These are phyloP conservation scores for Nemania sp. DNA, from an alignment of 2,329 filamentous ascomycete species.

Conservation along the genomic window DNA sequence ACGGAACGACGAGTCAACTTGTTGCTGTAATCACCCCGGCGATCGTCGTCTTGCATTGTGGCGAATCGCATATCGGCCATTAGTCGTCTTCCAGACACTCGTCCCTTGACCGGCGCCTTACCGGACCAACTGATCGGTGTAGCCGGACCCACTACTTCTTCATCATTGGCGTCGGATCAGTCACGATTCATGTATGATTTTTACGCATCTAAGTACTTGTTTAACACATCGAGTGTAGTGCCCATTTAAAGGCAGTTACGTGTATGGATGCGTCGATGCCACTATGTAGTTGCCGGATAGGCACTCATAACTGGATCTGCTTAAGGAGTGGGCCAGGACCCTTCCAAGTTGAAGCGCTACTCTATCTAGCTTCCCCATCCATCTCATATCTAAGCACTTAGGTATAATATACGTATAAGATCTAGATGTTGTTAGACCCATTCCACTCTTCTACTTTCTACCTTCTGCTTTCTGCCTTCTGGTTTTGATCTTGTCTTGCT, in stretches of 20 bases:
- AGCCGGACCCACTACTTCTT: constrained; percentile 24
- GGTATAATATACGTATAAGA: no score
- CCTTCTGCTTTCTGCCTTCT: no score
- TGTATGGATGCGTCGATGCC: no score
- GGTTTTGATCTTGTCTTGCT: background rate
- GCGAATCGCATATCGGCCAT: constrained; percentile 18
- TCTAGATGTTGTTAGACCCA: no score
- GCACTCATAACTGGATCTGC: no score
- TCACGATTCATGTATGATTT: constrained; percentile 32
- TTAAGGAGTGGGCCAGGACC: constrained; percentile 26
- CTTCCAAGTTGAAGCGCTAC: constrained; percentile 10
- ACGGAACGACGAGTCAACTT: background rate
- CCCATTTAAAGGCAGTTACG: background rate
- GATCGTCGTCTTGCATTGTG: constrained; percentile 25
- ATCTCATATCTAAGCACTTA: no score
- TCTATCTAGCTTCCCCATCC: no score
- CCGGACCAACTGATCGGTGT: constrained; percentile 1
- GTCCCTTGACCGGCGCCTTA: background rate
- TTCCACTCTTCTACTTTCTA: no score
- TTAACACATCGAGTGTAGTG: background rate
- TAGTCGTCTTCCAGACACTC: background rate
- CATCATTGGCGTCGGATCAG: constrained; percentile 22
- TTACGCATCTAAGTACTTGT: background rate
- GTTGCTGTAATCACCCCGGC: background rate
- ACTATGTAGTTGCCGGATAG: no score